Base-by-base conservation (phyloP, 192 early-diverging fungal genomes). In the Rhizophagus sp. region DNA sequence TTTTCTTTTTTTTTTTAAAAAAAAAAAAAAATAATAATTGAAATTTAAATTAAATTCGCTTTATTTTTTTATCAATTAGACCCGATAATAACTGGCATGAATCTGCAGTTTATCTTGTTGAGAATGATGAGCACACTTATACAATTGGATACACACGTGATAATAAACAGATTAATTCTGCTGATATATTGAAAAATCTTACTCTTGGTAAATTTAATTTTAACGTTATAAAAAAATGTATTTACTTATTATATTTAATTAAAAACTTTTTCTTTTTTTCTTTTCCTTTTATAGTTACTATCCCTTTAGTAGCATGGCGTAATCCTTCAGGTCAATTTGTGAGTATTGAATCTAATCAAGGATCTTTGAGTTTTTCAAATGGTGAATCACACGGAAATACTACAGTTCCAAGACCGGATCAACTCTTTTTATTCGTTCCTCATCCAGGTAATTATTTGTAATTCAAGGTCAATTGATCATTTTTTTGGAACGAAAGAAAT, bases 391-490 rank as follows among this genome's bases (percentile, higher is more conserved):
- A 12, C 36, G 10, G 6, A 1, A 25, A 47, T n/a, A 22, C 22
- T 36, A 39, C 17, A 19, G n/a, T 68, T 39, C 71, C 71, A 24
- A 50, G 19, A 52, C 15, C 71, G 4, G 44, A 73, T 1, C 71
- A 73, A 27, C 47, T 73, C 10, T 73, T 73, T 50, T 50, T 73
- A 30, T 73, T 73, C 27, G 71, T 73, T 73, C 71, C 71, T 57
- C 71, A 73, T 73, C 71, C 71, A 27, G 71, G 71, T 73, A 73
- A 73, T 27, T 27, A 47, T 27, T 27, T 15, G 1, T 34, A 27
- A 27, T 19, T 25, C 5, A 8, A 27, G 13, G 47, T 3, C 50
- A 1, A 11, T 25, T 1, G 30, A 30, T 30, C 30, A 30, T 30
- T 17, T 50, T 12, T n/a, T 30, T 27, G 8, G 0, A 13, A 69